phyloP scores from a whole-genome alignment of 164 flowering plant species.

The Amborella trichopoda region DNA sequence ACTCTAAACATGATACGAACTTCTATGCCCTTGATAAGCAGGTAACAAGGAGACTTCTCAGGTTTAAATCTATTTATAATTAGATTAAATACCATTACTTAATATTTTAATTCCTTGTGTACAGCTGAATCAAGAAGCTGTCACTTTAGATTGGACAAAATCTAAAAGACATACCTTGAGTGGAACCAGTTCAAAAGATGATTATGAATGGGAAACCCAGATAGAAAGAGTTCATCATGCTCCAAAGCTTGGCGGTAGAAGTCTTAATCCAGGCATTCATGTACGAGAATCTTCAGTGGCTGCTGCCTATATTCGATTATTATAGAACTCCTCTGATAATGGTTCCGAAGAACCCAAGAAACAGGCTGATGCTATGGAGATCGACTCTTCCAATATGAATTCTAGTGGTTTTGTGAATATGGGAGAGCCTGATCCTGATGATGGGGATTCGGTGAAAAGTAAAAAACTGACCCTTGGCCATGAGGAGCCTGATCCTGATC shows the following conservation, averaged over 20 bases:
- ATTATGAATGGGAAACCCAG: constrained; percentile 32
- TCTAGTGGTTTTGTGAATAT: neutral
- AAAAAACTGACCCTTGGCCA: neutral
- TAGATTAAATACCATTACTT: too few relatives aligned
- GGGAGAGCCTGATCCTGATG: constrained; percentile 39
- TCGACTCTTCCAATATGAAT: neutral
- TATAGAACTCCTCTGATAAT: neutral
- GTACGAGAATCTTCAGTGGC: constrained; percentile 76
- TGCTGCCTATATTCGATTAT: constrained; percentile 69
- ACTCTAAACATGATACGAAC: constrained; percentile 87
- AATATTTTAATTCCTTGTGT: constrained; percentile 5
- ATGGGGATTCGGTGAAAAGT: constrained; percentile 9
- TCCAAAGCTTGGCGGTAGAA: constrained; percentile 70
- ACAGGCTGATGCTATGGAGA: neutral
- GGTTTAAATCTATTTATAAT: too few relatives aligned
- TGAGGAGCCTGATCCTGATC: constrained; percentile 34
- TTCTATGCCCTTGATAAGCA: constrained; percentile 69
- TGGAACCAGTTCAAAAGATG: constrained; percentile 21
- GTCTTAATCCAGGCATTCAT: constrained; percentile 25
- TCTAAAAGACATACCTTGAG: constrained; percentile 60
- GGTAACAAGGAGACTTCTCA: too few relatives aligned
- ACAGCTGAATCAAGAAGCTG: constrained; percentile 86
- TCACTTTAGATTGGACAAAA: constrained; percentile 83
- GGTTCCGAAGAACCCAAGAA: neutral
- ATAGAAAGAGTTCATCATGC: constrained; percentile 20